These are phyloP conservation scores for Protostelium mycophagum DNA, from an alignment of 78 protist genomes.

Conservation along the genomic window DNA sequence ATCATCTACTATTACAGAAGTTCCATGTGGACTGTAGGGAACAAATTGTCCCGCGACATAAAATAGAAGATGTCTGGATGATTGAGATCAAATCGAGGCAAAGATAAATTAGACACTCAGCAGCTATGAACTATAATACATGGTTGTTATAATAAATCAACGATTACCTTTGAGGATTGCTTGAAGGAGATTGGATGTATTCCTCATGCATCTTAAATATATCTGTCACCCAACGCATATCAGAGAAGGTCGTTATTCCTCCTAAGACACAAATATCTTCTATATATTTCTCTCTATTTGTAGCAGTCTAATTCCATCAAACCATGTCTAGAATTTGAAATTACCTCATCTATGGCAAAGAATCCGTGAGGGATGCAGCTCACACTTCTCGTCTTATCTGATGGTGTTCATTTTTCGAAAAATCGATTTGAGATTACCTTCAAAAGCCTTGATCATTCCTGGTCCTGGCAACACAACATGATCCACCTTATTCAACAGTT, in stretches of 20 bases:
- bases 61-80: not conserved
- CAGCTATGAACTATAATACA: no score
- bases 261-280: not conserved
- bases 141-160: not conserved
- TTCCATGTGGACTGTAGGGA: not conserved
- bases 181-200: not conserved
- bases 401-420: no score
- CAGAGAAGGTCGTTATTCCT: not conserved
- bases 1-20: not conserved
- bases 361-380: not conserved
- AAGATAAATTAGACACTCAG: no score
- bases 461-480: no score
- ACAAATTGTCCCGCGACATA: not conserved
- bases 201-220: not conserved
- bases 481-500: no score
- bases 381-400: no score
- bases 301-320: not conserved
- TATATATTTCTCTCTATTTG: not conserved
- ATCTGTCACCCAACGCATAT: not conserved
- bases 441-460: no score
- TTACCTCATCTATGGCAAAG: not conserved
- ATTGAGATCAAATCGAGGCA: no score
- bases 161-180: not conserved
- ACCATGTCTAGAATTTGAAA: not conserved
- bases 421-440: no score